Evolutionary conservation across 495 filamentous ascomycete genomes (phyloP).

Genomic region (Aspergillus funiculosus): DNA sequence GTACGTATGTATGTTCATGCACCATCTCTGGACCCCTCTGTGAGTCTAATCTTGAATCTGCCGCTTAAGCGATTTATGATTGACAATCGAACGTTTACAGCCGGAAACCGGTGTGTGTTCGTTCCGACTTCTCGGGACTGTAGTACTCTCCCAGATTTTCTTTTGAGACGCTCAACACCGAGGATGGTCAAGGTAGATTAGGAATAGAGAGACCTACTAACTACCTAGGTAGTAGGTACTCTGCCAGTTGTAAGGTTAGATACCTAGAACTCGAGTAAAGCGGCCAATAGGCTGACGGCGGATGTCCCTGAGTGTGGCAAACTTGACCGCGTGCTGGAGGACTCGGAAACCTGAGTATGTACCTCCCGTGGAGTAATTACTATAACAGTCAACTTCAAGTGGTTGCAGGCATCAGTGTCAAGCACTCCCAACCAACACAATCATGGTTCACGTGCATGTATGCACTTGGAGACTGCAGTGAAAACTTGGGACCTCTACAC

Average conservation of each 20-base stretch:
- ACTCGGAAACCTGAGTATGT: no score
- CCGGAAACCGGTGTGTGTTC: conserved; percentile 4
- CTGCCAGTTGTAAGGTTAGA: no score
- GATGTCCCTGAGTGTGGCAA: no score
- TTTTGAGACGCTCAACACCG: no score
- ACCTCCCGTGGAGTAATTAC: no score
- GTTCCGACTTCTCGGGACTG: conserved; percentile 9
- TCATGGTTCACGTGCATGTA: conserved; percentile 10
- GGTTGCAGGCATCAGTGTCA: no score
- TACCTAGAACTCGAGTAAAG: no score
- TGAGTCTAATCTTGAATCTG: conserved; percentile 3
- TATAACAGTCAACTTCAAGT: not conserved
- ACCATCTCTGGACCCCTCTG: conserved; percentile 6
- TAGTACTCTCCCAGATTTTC: not conserved
- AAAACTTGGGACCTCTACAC: not conserved
- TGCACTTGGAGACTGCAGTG: conserved; percentile 3
- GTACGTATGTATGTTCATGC: conserved; percentile 3
- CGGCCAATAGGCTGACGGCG: no score
- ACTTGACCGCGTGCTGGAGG: no score
- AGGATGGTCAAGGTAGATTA: no score
- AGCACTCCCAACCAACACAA: not conserved
- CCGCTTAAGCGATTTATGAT: not conserved
- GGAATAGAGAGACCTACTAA: conserved; percentile 1
- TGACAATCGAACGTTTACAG: conserved; percentile 8
- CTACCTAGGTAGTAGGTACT: no score